Evolutionary conservation across 2,329 filamentous ascomycete species (phyloP).

Genomic region (Cladosporium sp.): DNA sequence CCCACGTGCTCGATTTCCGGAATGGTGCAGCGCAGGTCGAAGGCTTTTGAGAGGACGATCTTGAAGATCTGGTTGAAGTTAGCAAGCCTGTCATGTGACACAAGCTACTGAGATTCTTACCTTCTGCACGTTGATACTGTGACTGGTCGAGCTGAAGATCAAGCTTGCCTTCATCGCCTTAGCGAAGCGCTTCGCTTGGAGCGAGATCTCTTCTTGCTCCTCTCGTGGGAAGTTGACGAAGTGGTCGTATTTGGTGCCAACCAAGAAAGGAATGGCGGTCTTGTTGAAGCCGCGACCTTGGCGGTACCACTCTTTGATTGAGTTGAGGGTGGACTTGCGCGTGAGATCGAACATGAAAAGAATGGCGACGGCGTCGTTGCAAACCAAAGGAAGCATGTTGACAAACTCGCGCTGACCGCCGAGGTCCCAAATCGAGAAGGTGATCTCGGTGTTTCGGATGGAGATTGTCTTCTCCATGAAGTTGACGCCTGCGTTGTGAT

Average conservation of each 20-base stretch:
- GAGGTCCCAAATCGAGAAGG: slow-evolving; percentile 98
- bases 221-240: slow-evolving; percentile 98
- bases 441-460: slow-evolving; percentile 98
- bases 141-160: slow-evolving; percentile 97
- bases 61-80: slow-evolving; percentile 77
- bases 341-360: slow-evolving; percentile 98
- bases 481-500: slow-evolving; percentile 65
- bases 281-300: slow-evolving; percentile 99
- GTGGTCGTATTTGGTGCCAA: slow-evolving; percentile 98
- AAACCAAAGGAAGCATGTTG: slow-evolving; percentile 99
- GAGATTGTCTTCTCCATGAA: slow-evolving; percentile 99
- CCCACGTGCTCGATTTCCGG: slow-evolving; percentile 98
- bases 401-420: slow-evolving; percentile 98
- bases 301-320: slow-evolving; percentile 99
- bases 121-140: slow-evolving; percentile 99
- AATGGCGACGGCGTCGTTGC: slow-evolving; percentile 97
- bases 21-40: slow-evolving; percentile 97
- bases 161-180: slow-evolving; percentile 97
- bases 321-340: slow-evolving; percentile 92
- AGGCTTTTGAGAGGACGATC: slow-evolving; percentile 96
- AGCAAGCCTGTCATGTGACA: too few species aligned
- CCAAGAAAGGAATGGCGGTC: slow-evolving; percentile 95
- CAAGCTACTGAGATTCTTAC: slow-evolving; percentile 42
- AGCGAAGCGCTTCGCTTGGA: slow-evolving; percentile 92
- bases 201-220: slow-evolving; percentile 97